These are phyloP conservation scores for Madurella mycetomatis DNA, from an alignment of 2,329 filamentous ascomycete genomes.

Conservation along the genomic window DNA sequence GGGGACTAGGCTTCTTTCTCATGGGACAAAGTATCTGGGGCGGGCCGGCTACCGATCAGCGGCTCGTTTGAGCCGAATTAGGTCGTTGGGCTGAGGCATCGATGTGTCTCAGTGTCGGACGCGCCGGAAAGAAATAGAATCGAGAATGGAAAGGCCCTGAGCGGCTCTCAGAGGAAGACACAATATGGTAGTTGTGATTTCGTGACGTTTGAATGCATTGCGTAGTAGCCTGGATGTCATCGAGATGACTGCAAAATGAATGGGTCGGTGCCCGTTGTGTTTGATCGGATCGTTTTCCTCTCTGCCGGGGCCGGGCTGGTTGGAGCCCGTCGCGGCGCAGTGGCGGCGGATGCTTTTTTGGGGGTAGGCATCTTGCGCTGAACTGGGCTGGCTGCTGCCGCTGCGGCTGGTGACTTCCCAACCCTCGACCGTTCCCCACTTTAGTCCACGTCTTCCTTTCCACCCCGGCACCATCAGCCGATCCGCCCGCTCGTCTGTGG, in stretches of 20 bases:
- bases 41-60: constrained; percentile 17
- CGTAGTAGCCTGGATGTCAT: not conserved
- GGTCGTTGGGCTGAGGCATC: constrained; percentile 11
- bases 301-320: constrained; percentile 1
- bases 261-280: not conserved
- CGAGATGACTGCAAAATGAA: not conserved
- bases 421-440: constrained; percentile 20
- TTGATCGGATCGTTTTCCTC: constrained; percentile 4
- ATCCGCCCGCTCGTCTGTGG: constrained; percentile 28
- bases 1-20: not conserved
- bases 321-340: constrained; percentile 1
- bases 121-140: not conserved
- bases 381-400: not conserved
- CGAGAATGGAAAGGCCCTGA: not conserved
- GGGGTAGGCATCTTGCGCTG: constrained; percentile 13
- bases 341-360: constrained; percentile 1
- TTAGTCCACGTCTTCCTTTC: constrained; percentile 23
- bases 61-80: constrained; percentile 14
- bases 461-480: constrained; percentile 30
- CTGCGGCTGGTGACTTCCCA: constrained; percentile 16
- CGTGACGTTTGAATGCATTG: not conserved
- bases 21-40: not conserved
- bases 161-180: not conserved
- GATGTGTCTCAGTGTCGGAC: constrained; percentile 18
- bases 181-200: not conserved